phyloP scores from a whole-genome alignment of 2,329 filamentous ascomycete genomes.

The Calonectria pseudoturangicola region DNA sequence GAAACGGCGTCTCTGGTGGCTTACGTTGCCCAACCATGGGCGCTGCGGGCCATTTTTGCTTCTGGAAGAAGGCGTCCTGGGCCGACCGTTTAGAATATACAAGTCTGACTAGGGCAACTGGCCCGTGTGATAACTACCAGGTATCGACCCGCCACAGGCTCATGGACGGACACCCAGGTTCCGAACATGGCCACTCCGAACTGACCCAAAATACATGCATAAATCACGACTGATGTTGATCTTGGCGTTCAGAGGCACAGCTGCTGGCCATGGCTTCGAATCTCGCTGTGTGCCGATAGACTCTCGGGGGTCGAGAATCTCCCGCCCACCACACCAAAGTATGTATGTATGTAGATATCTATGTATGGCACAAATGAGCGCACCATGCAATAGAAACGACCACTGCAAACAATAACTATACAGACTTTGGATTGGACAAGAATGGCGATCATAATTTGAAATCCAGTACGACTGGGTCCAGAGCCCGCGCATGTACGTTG shows the following conservation, averaged over 20 bases:
- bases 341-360: background rate
- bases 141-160: background rate
- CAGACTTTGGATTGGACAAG: background rate
- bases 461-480: background rate
- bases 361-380: background rate
- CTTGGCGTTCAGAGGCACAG: background rate
- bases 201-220: constrained; percentile 12
- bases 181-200: background rate
- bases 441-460: constrained; percentile 9
- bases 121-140: background rate
- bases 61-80: background rate
- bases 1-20: background rate
- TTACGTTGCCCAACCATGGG: background rate
- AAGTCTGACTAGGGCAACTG: background rate
- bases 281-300: background rate
- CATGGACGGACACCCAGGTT: background rate
- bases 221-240: background rate
- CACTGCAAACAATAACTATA: background rate
- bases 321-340: background rate
- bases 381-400: background rate
- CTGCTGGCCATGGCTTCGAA: background rate
- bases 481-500: background rate
- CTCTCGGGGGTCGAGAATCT: constrained; percentile 1
- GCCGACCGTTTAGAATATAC: constrained; percentile 10
- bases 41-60: background rate